A percentile compares a stretch with the other conserved stretches of the same genome.
phyloP scores from a whole-genome alignment of 495 filamentous ascomycete species.

The Aspergillus hancockii region DNA sequence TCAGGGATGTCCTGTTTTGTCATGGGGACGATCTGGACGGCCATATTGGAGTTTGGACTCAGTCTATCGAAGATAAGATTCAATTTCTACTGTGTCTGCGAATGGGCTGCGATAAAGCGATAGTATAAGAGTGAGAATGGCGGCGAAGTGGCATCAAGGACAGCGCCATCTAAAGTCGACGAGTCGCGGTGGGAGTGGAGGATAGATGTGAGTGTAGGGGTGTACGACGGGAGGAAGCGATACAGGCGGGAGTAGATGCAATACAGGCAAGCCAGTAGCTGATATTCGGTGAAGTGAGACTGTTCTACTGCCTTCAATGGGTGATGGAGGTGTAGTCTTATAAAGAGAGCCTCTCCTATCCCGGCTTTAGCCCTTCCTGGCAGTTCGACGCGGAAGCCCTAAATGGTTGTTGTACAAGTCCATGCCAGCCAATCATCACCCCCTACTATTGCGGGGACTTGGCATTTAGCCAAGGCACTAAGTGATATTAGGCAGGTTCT shows the following conservation, averaged over 20 bases:
- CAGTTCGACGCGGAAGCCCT: conserved; percentile 17
- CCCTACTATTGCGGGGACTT: background rate
- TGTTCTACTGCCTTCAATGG: background rate
- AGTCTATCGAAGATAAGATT: conserved; percentile 19
- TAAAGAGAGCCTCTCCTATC: background rate
- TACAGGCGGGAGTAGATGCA: background rate
- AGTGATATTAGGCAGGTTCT: conserved; percentile 21
- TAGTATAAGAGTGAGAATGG: conserved; percentile 41
- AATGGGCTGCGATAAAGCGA: conserved; percentile 39
- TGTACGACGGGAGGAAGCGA: background rate
- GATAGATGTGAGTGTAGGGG: background rate
- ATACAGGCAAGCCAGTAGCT: background rate
- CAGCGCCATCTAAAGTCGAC: conserved; percentile 39
- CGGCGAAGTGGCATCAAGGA: conserved; percentile 36
- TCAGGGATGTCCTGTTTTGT: conserved; percentile 60
- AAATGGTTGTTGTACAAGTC: background rate
- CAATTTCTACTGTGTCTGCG: conserved; percentile 39
- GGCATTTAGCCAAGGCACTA: conserved; percentile 10
- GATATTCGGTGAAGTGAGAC: background rate
- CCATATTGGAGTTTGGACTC: conserved; percentile 41
- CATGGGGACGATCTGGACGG: conserved; percentile 56
- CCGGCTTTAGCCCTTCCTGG: conserved; percentile 8
- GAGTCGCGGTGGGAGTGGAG: conserved; percentile 2
- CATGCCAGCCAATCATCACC: conserved; percentile 6
- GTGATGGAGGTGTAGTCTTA: background rate